Conservation (phyloP, 345 rosid species). For the Pugionium dolabratum region DNA sequence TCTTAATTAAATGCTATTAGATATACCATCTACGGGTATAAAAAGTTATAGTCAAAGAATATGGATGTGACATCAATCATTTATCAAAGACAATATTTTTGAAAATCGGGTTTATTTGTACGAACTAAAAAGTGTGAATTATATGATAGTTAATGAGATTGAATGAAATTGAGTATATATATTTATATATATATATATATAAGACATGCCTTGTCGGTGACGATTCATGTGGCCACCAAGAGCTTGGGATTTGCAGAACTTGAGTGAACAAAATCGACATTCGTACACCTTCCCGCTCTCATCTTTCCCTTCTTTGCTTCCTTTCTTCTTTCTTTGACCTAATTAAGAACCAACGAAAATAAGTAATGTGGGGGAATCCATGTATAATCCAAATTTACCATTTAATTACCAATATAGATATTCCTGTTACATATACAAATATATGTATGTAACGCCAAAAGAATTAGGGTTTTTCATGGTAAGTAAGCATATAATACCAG, state of each 20-base stretch:
- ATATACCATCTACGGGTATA: constrained; percentile 19
- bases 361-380: background rate
- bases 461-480: constrained; percentile 27
- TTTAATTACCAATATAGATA: no score
- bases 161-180: no score
- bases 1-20: constrained; percentile 34
- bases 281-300: constrained; percentile 93
- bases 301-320: constrained; percentile 82
- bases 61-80: constrained; percentile 38
- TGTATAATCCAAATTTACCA: no score
- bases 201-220: constrained; percentile 95
- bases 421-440: no score
- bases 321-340: constrained; percentile 76
- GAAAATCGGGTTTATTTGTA: no score
- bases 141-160: no score
- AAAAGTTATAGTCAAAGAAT: constrained; percentile 28
- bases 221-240: constrained; percentile 99
- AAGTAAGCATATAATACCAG: constrained; percentile 48
- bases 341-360: constrained; percentile 7
- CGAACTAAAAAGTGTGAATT: constrained; percentile 31
- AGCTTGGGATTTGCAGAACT: constrained; percentile 99
- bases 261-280: constrained; percentile 99
- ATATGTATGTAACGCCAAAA: background rate
- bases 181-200: no score
- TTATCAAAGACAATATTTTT: no score